These are phyloP conservation scores for Aspergillus leporis DNA, from an alignment of 495 filamentous ascomycete genomes.

Conservation along the genomic window DNA sequence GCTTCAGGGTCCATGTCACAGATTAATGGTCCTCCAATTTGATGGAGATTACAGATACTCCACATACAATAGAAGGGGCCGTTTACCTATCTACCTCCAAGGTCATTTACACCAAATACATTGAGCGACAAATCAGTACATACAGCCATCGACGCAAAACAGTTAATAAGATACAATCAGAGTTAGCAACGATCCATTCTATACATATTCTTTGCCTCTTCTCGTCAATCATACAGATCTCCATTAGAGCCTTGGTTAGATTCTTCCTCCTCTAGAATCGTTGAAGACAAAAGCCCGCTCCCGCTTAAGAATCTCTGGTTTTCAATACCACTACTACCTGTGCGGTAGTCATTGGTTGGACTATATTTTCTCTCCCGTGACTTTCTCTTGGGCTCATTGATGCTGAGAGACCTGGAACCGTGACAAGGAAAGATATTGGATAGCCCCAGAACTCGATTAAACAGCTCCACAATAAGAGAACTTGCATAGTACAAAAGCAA, in stretches of 20 bases:
- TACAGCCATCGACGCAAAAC: too few species aligned
- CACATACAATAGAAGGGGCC: neutral
- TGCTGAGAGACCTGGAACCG: conserved; percentile 9
- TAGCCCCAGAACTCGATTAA: conserved; percentile 10
- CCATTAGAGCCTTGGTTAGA: conserved; percentile 29
- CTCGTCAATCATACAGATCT: neutral
- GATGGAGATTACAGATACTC: neutral
- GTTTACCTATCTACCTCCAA: too few species aligned
- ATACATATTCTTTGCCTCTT: neutral
- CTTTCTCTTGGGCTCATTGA: conserved; percentile 9
- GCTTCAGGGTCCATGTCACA: neutral
- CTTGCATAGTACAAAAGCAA: conserved; percentile 45
- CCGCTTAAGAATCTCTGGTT: conserved; percentile 27
- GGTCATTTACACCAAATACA: too few species aligned
- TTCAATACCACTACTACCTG: conserved; percentile 37
- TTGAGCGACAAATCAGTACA: too few species aligned
- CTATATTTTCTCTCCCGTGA: neutral
- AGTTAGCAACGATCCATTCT: too few species aligned
- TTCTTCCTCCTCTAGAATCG: conserved; percentile 68
- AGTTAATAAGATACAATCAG: neutral
- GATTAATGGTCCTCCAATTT: neutral
- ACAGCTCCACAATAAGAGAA: conserved; percentile 12
- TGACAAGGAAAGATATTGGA: neutral
- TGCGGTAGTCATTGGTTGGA: conserved; percentile 30
- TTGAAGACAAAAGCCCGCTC: conserved; percentile 51